Percentiles rank a stretch among this genome's conserved stretches.
phyloP scores from a whole-genome alignment of 2,329 filamentous ascomycete genomes.

The Cercospora nicotianae region DNA sequence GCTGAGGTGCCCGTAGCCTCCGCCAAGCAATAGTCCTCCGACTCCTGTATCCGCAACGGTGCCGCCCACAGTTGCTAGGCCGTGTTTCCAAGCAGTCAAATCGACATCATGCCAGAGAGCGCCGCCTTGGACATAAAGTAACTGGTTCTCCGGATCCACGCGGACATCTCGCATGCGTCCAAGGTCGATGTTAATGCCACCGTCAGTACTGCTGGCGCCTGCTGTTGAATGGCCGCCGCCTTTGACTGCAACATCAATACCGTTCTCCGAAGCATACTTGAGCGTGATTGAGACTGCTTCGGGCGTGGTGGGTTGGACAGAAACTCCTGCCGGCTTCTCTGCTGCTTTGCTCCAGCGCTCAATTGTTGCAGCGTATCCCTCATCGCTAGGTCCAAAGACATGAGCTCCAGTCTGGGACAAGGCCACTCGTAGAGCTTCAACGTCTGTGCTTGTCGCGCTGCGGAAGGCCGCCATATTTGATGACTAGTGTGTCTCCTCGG shows the following conservation, averaged over 20 bases:
- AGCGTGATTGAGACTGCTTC: conserved; percentile 46
- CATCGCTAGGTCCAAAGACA: conserved; percentile 21
- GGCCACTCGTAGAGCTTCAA: conserved; percentile 22
- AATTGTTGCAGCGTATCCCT: conserved; percentile 27
- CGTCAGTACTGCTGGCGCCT: conserved; percentile 51
- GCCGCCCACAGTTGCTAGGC: conserved; percentile 61
- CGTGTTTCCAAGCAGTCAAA: conserved; percentile 50
- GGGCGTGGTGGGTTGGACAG: conserved; percentile 46
- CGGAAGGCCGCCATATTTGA: conserved; percentile 7
- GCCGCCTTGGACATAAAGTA: conserved; percentile 25
- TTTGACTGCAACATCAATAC: conserved; percentile 54
- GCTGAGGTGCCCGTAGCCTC: conserved; percentile 47
- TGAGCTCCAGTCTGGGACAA: conserved; percentile 21
- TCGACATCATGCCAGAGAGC: conserved; percentile 42
- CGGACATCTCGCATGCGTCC: conserved; percentile 52
- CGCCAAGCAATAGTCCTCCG: conserved; percentile 56
- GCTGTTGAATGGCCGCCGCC: conserved; percentile 59
- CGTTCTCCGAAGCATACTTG: conserved; percentile 46
- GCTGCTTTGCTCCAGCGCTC: conserved; percentile 32
- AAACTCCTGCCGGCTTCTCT: conserved; percentile 42
- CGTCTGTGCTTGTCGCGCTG: conserved; percentile 17
- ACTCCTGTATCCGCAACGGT: conserved; percentile 65
- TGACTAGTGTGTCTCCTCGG: no score
- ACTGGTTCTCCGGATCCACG: conserved; percentile 48
- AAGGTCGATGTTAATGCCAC: conserved; percentile 59